Evolutionary conservation across 2,329 filamentous ascomycete species (phyloP), one percentile per base, ranked within the genome.

Genomic region (Rhynchosporium graminicola): DNA sequence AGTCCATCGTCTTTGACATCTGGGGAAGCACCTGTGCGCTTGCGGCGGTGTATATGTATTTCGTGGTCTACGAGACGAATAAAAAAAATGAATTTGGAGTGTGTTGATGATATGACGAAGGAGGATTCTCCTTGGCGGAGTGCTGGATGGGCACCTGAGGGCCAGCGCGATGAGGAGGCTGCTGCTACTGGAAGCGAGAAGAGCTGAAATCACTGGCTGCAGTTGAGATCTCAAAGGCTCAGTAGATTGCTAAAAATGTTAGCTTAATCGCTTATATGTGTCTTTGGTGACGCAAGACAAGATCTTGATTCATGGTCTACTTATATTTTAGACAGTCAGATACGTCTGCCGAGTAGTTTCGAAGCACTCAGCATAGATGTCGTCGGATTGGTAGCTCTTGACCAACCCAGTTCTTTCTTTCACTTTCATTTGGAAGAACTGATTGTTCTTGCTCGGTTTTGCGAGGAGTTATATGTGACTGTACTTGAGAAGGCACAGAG

Each of bases 21-120:
- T 87, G 84, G 83, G 83, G 83, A 40, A 79, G 78, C 10, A 80
- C 83, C 46, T 87, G 83, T 75, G 76, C 77, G 59, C 69, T 78
- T 50, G 80, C 78, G 60, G 78, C 82, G 51, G 72, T 83, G 29
- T 87, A 83, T 72, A 79, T 82, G 51, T 85, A 77, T 71, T 78
- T 82, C 74, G 75, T 85, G 67, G 80, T 91, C 45, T 70, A 76
- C 51, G 88, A 90, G 77, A 90, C 88, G 68, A 91, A n/a, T n/a
- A n/a, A n/a, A 90, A 80, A 87, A 87, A 45, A 80, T 91, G 9
- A 84, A 82, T 1, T 82, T 91, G 63, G 88, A 91, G 75, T 83
- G 90, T 75, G 86, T 90, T 68, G 87, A 91, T 69, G 82, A 84
- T 75, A 80, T 88, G 58, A 58, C 61, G 57, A 54, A 38, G 10